Evolutionary conservation across 106 monocot species (phyloP).

Genomic region (Allium fistulosum): DNA sequence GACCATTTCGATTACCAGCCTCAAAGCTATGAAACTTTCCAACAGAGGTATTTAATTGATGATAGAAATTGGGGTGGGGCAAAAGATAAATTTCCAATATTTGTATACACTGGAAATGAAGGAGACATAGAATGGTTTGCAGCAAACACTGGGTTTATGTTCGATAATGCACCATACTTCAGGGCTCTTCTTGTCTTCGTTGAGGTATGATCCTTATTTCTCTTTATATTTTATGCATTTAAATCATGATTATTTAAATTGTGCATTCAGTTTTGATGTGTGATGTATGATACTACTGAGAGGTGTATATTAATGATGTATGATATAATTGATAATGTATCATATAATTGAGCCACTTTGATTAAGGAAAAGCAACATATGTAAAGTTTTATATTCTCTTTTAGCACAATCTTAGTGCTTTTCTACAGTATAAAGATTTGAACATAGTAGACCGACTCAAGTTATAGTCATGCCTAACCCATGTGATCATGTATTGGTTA

Average conservation of each 20-base stretch:
- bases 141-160: constrained; percentile 73
- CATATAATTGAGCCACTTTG: too few relatives aligned
- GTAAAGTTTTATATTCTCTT: too few relatives aligned
- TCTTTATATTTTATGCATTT: neutral
- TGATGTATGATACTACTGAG: too few relatives aligned
- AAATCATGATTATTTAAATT: too few relatives aligned
- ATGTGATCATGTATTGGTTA: constrained; percentile 4
- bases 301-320: too few relatives aligned
- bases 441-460: too few relatives aligned
- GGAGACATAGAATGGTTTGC: constrained; percentile 87
- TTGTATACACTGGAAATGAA: constrained; percentile 95
- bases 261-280: too few relatives aligned
- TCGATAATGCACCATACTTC: constrained; percentile 79
- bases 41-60: constrained; percentile 83
- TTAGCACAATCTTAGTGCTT: too few relatives aligned
- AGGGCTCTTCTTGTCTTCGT: constrained; percentile 77
- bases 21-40: constrained; percentile 28
- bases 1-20: constrained; percentile 88
- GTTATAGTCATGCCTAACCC: neutral
- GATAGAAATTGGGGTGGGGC: constrained; percentile 43
- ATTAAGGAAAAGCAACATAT: too few relatives aligned
- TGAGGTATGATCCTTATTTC: constrained; percentile 37
- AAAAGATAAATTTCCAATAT: constrained; percentile 46
- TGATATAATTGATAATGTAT: too few relatives aligned
- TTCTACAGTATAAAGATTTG: too few relatives aligned